Evolutionary conservation across 2,329 filamentous ascomycete species (phyloP), one percentile per base, ranked within the genome.

Genomic region (Colletotrichum orchidophilum): DNA sequence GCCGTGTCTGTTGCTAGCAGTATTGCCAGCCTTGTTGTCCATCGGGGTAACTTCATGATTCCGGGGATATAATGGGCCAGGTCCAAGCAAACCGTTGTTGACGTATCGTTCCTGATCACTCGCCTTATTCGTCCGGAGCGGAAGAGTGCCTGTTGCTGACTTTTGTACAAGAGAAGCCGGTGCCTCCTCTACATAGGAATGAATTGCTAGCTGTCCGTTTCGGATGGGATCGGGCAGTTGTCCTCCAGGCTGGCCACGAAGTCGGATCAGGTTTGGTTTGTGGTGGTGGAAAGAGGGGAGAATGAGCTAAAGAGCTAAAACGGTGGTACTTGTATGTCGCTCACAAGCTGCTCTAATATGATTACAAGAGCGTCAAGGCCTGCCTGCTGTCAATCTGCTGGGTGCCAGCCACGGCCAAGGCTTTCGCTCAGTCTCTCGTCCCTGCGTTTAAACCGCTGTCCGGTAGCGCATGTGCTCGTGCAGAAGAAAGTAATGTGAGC

Each of bases 11-110:
- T 35, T n/a, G 52, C 39, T 9, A 31, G 27, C 13, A 62, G 39
- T 4, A 35, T 21, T 42, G 52, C 42, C 27, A 67, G 26, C 18
- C 18, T 39, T 18, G 2, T 52, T 52, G 39, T 62, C 64, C 64
- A 69, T 29, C 15, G n/a, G 15, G 58, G 54, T 26, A 63, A 57
- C 58, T 35, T 63, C 64, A 71, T 71, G 35, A 24, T 52, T 52
- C 12, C 15, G 12, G 21, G 13, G 7, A 24, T 50, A 24, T 31
- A 53, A 29, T 24, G 26, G 29, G 27, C 39, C 11, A 33, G 29
- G 46, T 24, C 7, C 31, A 35, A 61, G 39, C 35, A n/a, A 26
- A 18, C n/a, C 11, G 7, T 31, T 11, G 53, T n/a, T 61, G n/a
- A 15, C 21, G n/a, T 21, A 49, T 15, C 18, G 18, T n/a, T 21